Percentiles rank a stretch among this genome's conserved stretches.
These are phyloP conservation scores for Xylaria scruposa DNA, from an alignment of 495 filamentous ascomycete genomes.

Conservation along the genomic window DNA sequence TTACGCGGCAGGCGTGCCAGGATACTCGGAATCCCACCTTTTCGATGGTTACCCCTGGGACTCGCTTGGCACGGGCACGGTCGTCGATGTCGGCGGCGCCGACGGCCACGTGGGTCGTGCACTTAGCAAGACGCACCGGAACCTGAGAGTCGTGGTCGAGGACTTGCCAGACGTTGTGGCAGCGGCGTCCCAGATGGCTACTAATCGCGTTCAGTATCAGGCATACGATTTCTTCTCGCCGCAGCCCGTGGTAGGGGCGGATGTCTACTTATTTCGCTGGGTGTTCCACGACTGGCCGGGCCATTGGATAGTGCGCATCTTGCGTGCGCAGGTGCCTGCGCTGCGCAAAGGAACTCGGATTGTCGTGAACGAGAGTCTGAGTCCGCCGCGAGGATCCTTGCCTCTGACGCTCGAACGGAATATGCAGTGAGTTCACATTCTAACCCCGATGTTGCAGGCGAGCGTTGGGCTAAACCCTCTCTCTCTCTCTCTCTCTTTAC, in stretches of 20 bases:
- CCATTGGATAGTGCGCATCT: conserved; percentile 44
- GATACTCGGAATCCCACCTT: conserved; percentile 18
- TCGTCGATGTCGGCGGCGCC: conserved; percentile 44
- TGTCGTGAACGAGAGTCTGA: conserved; percentile 47
- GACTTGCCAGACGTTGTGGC: conserved; percentile 39
- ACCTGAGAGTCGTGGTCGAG: conserved; percentile 30
- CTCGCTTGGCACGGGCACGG: conserved; percentile 24
- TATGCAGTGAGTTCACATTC: not conserved
- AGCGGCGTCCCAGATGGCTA: conserved; percentile 29
- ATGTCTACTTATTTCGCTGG: conserved; percentile 58
- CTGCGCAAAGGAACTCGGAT: conserved; percentile 45
- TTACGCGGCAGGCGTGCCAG: conserved; percentile 4
- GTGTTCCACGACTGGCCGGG: conserved; percentile 58
- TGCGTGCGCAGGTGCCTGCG: conserved; percentile 46
- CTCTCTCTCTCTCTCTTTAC: too few species aligned
- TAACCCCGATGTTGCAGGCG: not conserved
- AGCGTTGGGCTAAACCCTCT: not conserved
- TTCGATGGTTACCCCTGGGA: conserved; percentile 28
- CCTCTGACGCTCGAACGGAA: conserved; percentile 14
- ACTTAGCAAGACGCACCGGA: conserved; percentile 3
- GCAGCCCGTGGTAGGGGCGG: conserved; percentile 52
- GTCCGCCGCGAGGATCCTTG: conserved; percentile 7
- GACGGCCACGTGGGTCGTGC: conserved; percentile 22
- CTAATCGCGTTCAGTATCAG: conserved; percentile 35
- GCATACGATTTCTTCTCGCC: conserved; percentile 54